phyloP scores from a whole-genome alignment of 768 basidiomycete species.

The Boletus vermiculosoides region DNA sequence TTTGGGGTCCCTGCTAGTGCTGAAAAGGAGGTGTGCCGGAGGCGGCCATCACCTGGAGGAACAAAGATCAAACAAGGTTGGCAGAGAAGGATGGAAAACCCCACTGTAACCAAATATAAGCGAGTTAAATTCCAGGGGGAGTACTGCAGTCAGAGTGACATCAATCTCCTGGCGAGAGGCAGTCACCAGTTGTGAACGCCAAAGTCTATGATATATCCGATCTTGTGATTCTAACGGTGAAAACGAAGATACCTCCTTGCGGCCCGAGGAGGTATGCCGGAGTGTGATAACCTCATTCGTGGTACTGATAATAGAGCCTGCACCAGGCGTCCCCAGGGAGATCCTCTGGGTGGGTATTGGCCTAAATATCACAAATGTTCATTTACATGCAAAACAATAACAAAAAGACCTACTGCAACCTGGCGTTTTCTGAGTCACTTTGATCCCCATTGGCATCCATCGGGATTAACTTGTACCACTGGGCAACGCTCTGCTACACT shows the following conservation, averaged over 20 bases:
- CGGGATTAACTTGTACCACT: slow-evolving; percentile 21
- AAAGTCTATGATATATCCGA: slow-evolving; percentile 14
- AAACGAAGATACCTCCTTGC: slow-evolving; percentile 21
- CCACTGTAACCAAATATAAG: slow-evolving; percentile 67
- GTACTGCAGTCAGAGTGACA: slow-evolving; percentile 36
- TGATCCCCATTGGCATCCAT: slow-evolving; percentile 11
- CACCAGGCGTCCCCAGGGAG: slow-evolving; percentile 8
- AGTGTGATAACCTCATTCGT: slow-evolving; percentile 20
- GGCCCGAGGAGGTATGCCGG: slow-evolving; percentile 16
- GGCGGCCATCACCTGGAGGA: slow-evolving; percentile 48
- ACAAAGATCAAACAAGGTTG: not conserved
- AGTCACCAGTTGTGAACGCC: slow-evolving; percentile 17
- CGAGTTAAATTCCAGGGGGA: slow-evolving; percentile 56
- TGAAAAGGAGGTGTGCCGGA: slow-evolving; percentile 47
- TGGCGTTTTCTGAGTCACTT: slow-evolving; percentile 6
- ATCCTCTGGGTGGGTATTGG: slow-evolving; percentile 5
- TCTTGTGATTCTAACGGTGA: slow-evolving; percentile 8
- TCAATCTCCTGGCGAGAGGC: slow-evolving; percentile 1
- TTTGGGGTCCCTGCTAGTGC: slow-evolving; percentile 27
- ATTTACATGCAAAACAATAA: not conserved
- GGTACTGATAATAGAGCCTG: slow-evolving; percentile 7
- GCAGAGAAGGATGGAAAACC: slow-evolving; percentile 15
- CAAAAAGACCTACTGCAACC: slow-evolving; percentile 20
- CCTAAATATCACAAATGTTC: slow-evolving; percentile 11
- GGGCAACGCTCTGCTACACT: slow-evolving; percentile 10